Base-by-base conservation (phyloP, 2,329 filamentous ascomycete species). In the Passalora sequoiae region DNA sequence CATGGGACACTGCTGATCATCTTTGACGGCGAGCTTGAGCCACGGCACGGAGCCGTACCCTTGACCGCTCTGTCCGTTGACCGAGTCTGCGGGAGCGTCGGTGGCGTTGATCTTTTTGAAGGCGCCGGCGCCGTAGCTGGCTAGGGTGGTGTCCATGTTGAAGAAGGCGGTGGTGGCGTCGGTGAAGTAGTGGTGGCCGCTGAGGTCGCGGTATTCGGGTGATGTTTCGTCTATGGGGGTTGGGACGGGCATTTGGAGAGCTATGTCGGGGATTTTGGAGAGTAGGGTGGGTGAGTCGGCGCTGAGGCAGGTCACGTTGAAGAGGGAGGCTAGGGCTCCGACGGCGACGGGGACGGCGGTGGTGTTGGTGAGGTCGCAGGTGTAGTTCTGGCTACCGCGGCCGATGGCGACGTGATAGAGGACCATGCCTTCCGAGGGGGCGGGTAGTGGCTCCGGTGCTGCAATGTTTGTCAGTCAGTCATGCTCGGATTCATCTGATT, bases 361-460 rank as follows among this genome's bases (percentile, higher is more conserved):
- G 1, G 77, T 62, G 55, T 84, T 77, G 44, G 54, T 47, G 3
- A 63, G 51, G 41, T 75, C 69, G 73, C 91, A 96, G 39, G 87
- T 94, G 73, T 96, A 97, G 75, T 96, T 96, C 70, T 96, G 83
- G 6, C 86, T 92, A 47, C 91, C 91, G 32, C 87, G 83, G 58
- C 91, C 91, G 50, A 96, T 73, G 61, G 84, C 86, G 42, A 96
- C 84, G 66, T 94, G 86, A 61, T 79, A 76, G 38, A 94, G 73
- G 3, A 62, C 70, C 21, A 86, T 71, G 43, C 82, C 84, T 5
- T 70, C 54, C 1, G 78, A 68, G 10, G 80, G 79, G 6, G 72
- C 51, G 10, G 84, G 80, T 5, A 94, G 74, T 12, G 77, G 47
- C 67, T 59, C 56, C 2, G 61, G 53, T 32, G 58, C 60, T 64